These are phyloP conservation scores for Capronia americana DNA, from an alignment of 2,329 filamentous ascomycete species.

Conservation along the genomic window DNA sequence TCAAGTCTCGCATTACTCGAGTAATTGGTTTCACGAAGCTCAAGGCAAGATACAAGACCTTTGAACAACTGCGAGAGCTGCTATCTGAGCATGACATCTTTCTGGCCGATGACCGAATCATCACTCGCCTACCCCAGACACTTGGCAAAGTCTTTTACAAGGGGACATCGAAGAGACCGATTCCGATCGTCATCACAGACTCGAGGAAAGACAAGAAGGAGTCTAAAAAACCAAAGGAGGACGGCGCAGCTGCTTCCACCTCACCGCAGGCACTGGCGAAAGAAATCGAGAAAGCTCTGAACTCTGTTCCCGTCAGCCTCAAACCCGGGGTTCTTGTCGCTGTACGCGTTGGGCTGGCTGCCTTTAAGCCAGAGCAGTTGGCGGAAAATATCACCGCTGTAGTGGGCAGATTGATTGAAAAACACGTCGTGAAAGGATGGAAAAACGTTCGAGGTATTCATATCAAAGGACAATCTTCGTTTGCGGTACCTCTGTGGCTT, in stretches of 20 bases:
- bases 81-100: slow-evolving; percentile 89
- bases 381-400: slow-evolving; percentile 81
- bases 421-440: slow-evolving; percentile 86
- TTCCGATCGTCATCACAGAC: slow-evolving; percentile 77
- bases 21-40: slow-evolving; percentile 85
- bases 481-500: slow-evolving; percentile 91
- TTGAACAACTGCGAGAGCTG: slow-evolving; percentile 84
- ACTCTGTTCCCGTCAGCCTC: slow-evolving; percentile 79
- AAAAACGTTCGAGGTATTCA: slow-evolving; percentile 82
- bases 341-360: slow-evolving; percentile 77
- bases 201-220: slow-evolving; percentile 65
- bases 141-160: slow-evolving; percentile 96
- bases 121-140: slow-evolving; percentile 71
- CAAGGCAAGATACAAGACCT: slow-evolving; percentile 86
- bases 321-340: slow-evolving; percentile 79
- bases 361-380: slow-evolving; percentile 76
- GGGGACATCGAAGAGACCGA: slow-evolving; percentile 78
- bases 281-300: slow-evolving; percentile 80
- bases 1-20: slow-evolving; percentile 71
- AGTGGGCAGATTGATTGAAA: slow-evolving; percentile 71
- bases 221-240: slow-evolving; percentile 51
- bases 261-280: slow-evolving; percentile 72
- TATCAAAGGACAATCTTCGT: slow-evolving; percentile 88
- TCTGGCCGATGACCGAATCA: slow-evolving; percentile 86
- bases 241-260: slow-evolving; percentile 56